Evolutionary conservation across 2,329 filamentous ascomycete genomes (phyloP).

Genomic region (Fusarium sororula): DNA sequence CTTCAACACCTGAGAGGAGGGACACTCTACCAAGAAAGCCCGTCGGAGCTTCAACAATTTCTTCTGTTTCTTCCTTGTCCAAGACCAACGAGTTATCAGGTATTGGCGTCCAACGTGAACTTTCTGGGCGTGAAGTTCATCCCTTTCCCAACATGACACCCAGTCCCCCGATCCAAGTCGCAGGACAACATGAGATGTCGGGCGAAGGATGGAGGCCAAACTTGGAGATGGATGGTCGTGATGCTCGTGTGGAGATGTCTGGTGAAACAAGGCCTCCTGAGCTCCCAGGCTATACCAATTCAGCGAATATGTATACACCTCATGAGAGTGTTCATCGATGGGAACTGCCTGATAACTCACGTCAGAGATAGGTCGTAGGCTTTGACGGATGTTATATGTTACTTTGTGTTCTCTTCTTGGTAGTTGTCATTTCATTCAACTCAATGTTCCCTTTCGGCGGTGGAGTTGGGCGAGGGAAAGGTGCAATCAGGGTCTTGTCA

Average conservation of each 20-base stretch:
- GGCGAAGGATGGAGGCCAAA: conserved; percentile 28
- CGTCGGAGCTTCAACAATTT: conserved; percentile 22
- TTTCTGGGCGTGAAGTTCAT: conserved; percentile 23
- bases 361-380: not conserved
- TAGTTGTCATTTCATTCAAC: not conserved
- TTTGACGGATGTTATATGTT: accelerated
- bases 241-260: conserved; percentile 28
- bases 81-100: conserved; percentile 35
- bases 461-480: not conserved
- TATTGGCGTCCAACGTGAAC: conserved; percentile 17
- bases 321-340: conserved; percentile 28
- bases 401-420: not conserved
- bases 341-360: conserved; percentile 38
- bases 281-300: conserved; percentile 20
- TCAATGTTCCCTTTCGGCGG: not conserved
- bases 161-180: conserved; percentile 24
- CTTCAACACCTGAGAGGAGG: conserved; percentile 11
- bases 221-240: conserved; percentile 34
- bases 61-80: conserved; percentile 32
- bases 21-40: conserved; percentile 31
- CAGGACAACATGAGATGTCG: conserved; percentile 37
- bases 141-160: conserved; percentile 25
- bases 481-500: not conserved
- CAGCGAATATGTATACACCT: conserved; percentile 16
- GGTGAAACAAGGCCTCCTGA: conserved; percentile 29